Conservation (phyloP, 2,329 filamentous ascomycete species). For the Pseudogymnoascus sp. region DNA sequence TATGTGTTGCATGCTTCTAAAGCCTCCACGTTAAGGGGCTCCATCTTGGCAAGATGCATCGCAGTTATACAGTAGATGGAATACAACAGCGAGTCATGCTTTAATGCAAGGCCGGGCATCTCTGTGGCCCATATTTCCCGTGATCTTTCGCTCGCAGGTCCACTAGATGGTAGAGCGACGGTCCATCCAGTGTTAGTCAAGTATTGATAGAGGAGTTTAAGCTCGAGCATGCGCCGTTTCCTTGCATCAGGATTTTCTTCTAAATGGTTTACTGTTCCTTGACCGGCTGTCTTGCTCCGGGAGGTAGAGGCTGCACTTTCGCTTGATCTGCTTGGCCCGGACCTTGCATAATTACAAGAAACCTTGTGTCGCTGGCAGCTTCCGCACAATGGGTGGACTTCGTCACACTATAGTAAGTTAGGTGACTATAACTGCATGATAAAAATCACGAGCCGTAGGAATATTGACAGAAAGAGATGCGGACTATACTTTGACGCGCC, state of each 20-base stretch:
- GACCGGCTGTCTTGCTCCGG: conserved; percentile 3
- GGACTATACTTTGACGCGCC: conserved; percentile 27
- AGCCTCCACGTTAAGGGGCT: conserved; percentile 14
- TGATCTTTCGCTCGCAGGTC: neutral
- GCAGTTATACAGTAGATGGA: conserved; percentile 19
- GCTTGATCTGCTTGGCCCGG: conserved; percentile 1
- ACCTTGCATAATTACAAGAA: conserved; percentile 18
- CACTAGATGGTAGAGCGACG: neutral
- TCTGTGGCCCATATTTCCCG: conserved; percentile 8
- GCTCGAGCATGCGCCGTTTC: conserved; percentile 18
- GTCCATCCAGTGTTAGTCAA: conserved; percentile 16
- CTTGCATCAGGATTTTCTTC: conserved; percentile 15
- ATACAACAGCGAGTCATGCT: conserved; percentile 19
- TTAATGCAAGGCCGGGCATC: conserved; percentile 17
- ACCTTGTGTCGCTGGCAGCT: conserved; percentile 18
- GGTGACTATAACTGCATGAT: neutral
- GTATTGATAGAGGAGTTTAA: conserved; percentile 21
- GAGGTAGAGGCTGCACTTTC: neutral
- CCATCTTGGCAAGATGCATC: conserved; percentile 17
- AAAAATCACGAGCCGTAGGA: conserved; percentile 36
- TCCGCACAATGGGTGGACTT: conserved; percentile 19
- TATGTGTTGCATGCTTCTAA: conserved; percentile 17
- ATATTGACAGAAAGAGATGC: conserved; percentile 28
- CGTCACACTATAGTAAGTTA: conserved; percentile 19
- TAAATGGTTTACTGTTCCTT: neutral